phyloP scores from a whole-genome alignment of 306 rosid genomes.

The Datisca glomerata region DNA sequence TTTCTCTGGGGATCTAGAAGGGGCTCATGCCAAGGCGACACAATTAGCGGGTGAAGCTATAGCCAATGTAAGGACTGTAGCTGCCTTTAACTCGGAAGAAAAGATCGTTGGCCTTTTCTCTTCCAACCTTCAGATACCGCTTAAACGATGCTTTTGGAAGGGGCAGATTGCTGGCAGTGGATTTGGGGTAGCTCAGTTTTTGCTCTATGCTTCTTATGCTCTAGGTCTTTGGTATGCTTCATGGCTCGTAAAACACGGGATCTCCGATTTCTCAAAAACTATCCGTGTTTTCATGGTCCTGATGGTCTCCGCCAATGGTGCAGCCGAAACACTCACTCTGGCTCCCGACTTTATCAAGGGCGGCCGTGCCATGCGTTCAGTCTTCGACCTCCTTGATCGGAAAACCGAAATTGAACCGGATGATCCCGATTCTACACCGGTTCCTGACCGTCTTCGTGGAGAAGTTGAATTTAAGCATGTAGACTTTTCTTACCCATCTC shows the following conservation, averaged over 20 bases:
- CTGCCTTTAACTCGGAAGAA: slow-evolving; percentile 81
- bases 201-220: slow-evolving; percentile 81
- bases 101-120: slow-evolving; percentile 68
- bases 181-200: slow-evolving; percentile 81
- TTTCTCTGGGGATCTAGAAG: slow-evolving; percentile 95
- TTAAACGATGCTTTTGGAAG: slow-evolving; percentile 84
- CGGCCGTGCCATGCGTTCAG: slow-evolving; percentile 93
- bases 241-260: slow-evolving; percentile 89
- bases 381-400: slow-evolving; percentile 88
- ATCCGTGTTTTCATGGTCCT: slow-evolving; percentile 85
- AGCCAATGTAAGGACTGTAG: slow-evolving; percentile 87
- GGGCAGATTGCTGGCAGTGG: slow-evolving; percentile 94
- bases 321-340: slow-evolving; percentile 91
- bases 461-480: slow-evolving; percentile 93
- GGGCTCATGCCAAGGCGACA: slow-evolving; percentile 85
- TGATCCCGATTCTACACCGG: slow-evolving; percentile 64
- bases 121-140: slow-evolving; percentile 60
- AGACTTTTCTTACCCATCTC: slow-evolving; percentile 79
- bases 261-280: slow-evolving; percentile 88
- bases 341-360: slow-evolving; percentile 99
- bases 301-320: slow-evolving; percentile 94
- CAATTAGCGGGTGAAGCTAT: slow-evolving; percentile 98
- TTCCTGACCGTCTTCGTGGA: slow-evolving; percentile 81
- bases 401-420: slow-evolving; percentile 97
- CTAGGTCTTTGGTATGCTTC: slow-evolving; percentile 99